Evolutionary conservation across 1,284 basidiomycete genomes (phyloP).

Genomic region (Pisolithus thermaeus): DNA sequence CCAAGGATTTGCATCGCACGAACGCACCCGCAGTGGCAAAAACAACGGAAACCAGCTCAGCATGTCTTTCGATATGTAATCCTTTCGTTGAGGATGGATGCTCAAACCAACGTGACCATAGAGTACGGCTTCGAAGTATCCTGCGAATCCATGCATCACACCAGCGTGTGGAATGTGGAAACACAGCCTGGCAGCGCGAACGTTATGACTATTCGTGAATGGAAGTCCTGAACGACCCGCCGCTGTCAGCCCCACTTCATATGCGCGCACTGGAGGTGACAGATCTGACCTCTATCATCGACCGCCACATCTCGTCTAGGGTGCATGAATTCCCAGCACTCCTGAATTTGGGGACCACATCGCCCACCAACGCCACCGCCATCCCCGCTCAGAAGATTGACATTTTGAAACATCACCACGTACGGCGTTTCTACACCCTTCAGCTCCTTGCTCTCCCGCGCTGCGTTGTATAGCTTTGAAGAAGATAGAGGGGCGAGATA

Average conservation of each 20-base stretch:
- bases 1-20: constrained; percentile 14
- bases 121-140: constrained; percentile 95
- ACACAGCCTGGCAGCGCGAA: constrained; percentile 70
- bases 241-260: constrained; percentile 2
- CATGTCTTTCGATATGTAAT: constrained; percentile 88
- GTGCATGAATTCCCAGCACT: constrained; percentile 98
- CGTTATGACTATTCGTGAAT: constrained; percentile 85
- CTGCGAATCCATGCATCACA: constrained; percentile 93
- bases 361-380: constrained; percentile 52
- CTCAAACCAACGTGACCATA: constrained; percentile 88
- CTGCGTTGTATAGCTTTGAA: constrained; percentile 86
- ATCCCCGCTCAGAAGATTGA: constrained; percentile 80
- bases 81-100: constrained; percentile 88
- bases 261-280: not conserved
- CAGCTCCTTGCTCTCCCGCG: constrained; percentile 54
- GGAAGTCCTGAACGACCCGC: constrained; percentile 55
- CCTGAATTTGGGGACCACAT: constrained; percentile 83
- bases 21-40: constrained; percentile 79
- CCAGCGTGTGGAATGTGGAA: constrained; percentile 96
- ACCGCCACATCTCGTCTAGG: constrained; percentile 75
- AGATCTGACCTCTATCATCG: constrained; percentile 57
- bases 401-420: constrained; percentile 96
- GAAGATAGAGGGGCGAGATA: constrained; percentile 92
- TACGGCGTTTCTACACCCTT: constrained; percentile 88
- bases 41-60: constrained; percentile 98